Evolutionary conservation across 1,284 basidiomycete species (phyloP).

Genomic region (Sporisorium sorghi): DNA sequence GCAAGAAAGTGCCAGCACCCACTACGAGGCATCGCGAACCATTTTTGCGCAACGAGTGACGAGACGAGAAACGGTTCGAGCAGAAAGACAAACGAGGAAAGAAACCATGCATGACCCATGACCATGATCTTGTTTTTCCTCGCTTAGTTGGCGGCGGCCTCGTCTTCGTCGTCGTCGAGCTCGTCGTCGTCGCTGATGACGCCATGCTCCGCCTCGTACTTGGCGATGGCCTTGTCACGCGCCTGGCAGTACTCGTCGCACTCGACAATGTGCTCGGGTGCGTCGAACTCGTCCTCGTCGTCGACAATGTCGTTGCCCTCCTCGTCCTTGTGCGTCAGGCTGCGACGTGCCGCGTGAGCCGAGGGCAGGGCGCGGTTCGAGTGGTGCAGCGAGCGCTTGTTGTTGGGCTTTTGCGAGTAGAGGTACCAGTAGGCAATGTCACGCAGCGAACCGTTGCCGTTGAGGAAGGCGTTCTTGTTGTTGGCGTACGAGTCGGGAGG

Average conservation of each 20-base stretch:
- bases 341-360: conserved; percentile 35
- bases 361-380: conserved; percentile 52
- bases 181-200: conserved; percentile 41
- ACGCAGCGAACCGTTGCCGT: conserved; percentile 50
- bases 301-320: conserved; percentile 49
- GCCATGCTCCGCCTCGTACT: conserved; percentile 38
- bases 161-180: conserved; percentile 40
- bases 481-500: conserved; percentile 64
- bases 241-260: conserved; percentile 51
- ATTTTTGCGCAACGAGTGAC: not conserved
- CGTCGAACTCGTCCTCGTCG: conserved; percentile 46
- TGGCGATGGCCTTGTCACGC: conserved; percentile 43
- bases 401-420: conserved; percentile 30
- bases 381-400: conserved; percentile 45
- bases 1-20: conserved; percentile 32
- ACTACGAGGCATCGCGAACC: conserved; percentile 28
- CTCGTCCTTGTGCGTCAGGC: conserved; percentile 44
- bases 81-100: conserved; percentile 1
- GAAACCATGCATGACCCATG: conserved; percentile 33
- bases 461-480: conserved; percentile 65
- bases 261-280: conserved; percentile 34
- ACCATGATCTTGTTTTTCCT: conserved; percentile 14
- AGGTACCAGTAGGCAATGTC: conserved; percentile 59
- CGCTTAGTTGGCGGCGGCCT: conserved; percentile 6
- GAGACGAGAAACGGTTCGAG: conserved; percentile 10